A percentile compares a stretch with the other conserved stretches of the same genome.
Conservation (phyloP, 2,329 filamentous ascomycete genomes). For the Epichloe glyceriae region DNA sequence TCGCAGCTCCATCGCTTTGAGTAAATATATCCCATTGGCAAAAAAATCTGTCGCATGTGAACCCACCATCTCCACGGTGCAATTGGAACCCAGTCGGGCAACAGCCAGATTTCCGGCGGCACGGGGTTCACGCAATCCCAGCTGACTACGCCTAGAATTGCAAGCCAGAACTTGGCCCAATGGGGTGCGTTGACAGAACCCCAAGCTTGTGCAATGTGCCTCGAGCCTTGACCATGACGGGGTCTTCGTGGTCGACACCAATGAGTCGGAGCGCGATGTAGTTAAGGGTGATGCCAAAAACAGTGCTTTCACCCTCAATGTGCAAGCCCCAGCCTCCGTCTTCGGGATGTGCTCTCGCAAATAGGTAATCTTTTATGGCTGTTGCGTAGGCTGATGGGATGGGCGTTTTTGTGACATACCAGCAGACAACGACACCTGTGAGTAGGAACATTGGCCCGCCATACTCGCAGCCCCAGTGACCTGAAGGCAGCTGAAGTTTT, state of each 20-base stretch:
- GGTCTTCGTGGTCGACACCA: constrained; percentile 72
- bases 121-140: constrained; percentile 95
- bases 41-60: constrained; percentile 91
- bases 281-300: constrained; percentile 82
- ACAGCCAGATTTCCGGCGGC: constrained; percentile 83
- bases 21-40: constrained; percentile 84
- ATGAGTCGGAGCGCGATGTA: constrained; percentile 72
- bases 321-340: constrained; percentile 98
- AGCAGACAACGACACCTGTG: constrained; percentile 70
- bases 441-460: constrained; percentile 94
- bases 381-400: constrained; percentile 68
- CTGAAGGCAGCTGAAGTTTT: constrained; percentile 72
- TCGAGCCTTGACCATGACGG: constrained; percentile 74
- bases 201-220: constrained; percentile 72
- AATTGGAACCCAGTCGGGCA: constrained; percentile 83
- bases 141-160: constrained; percentile 64
- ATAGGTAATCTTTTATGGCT: constrained; percentile 87
- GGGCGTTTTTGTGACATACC: constrained; percentile 80
- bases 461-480: constrained; percentile 96
- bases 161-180: constrained; percentile 96
- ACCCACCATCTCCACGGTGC: constrained; percentile 96
- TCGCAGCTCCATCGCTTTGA: constrained; percentile 71
- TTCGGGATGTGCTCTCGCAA: constrained; percentile 67
- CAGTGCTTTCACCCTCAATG: constrained; percentile 83
- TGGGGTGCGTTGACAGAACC: constrained; percentile 76